Evolutionary conservation across 2,329 filamentous ascomycete species (phyloP).

Genomic region (Sporothrix inflata): DNA sequence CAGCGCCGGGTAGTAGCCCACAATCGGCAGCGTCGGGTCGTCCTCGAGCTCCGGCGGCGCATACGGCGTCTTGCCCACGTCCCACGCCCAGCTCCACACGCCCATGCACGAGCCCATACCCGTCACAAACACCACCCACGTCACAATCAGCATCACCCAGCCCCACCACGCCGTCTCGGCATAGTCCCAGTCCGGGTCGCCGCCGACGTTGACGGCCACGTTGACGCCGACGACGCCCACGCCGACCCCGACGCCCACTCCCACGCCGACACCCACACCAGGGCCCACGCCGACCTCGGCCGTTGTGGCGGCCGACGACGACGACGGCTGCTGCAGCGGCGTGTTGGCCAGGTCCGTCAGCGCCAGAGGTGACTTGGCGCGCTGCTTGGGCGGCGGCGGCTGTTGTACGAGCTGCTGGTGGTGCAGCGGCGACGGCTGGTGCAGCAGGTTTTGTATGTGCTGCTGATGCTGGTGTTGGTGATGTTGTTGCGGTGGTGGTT

Average conservation of each 20-base stretch:
- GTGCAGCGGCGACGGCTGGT: slow-evolving; percentile 36
- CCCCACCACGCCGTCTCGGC: slow-evolving; percentile 97
- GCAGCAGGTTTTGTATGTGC: slow-evolving; percentile 33
- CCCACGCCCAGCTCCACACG: slow-evolving; percentile 99
- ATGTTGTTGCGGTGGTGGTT: slow-evolving; percentile 1
- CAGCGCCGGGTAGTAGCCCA: slow-evolving; percentile 94
- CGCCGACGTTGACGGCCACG: slow-evolving; percentile 15
- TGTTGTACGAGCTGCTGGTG: slow-evolving; percentile 48
- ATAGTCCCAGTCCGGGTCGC: slow-evolving; percentile 77
- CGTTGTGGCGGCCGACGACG: slow-evolving; percentile 45
- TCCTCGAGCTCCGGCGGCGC: slow-evolving; percentile 94
- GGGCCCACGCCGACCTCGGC: slow-evolving; percentile 25
- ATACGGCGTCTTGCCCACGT: slow-evolving; percentile 94
- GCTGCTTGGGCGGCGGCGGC: slow-evolving; percentile 34
- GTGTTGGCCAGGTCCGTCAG: slow-evolving; percentile 48
- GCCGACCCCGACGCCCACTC: slow-evolving; percentile 10
- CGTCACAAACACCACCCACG: slow-evolving; percentile 94
- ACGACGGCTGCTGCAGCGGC: slow-evolving; percentile 47
- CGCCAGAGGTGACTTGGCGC: slow-evolving; percentile 64
- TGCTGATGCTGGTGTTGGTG: slow-evolving; percentile 20
- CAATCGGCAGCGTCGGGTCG: slow-evolving; percentile 90
- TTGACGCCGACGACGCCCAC: slow-evolving; percentile 46
- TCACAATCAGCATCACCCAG: slow-evolving; percentile 87
- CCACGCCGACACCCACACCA: slow-evolving; percentile 37
- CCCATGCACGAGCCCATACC: slow-evolving; percentile 96